Conservation (phyloP, 179 eudicot genomes). For the Heliamphora pulchella region DNA sequence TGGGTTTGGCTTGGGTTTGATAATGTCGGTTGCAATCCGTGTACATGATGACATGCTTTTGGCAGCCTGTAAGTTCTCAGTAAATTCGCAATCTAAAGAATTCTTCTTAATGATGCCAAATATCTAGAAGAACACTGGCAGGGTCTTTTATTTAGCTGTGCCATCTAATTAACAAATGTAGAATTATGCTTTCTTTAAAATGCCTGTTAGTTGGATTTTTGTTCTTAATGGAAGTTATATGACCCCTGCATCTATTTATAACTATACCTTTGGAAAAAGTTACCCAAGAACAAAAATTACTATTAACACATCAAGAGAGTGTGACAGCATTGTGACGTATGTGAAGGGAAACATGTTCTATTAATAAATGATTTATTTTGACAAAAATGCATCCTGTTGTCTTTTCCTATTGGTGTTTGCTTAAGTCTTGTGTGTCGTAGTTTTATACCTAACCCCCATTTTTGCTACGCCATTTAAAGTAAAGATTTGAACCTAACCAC, state of each 20-base stretch:
- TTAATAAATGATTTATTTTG: not conserved
- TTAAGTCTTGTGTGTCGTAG: too few species aligned
- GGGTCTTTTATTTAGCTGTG: not conserved
- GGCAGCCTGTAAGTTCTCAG: constrained; percentile 69
- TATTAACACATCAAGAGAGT: not conserved
- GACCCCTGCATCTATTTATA: too few species aligned
- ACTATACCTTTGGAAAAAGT: too few species aligned
- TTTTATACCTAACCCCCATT: too few species aligned
- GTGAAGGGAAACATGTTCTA: not conserved
- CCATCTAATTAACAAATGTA: not conserved
- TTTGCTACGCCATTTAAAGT: too few species aligned
- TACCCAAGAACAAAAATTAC: not conserved
- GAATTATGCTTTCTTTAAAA: not conserved
- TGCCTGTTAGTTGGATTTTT: too few species aligned
- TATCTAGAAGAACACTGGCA: not conserved
- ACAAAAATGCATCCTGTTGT: not conserved
- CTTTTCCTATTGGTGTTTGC: too few species aligned
- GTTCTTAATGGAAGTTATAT: too few species aligned
- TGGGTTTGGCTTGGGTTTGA: constrained; percentile 88
- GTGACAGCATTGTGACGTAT: not conserved
- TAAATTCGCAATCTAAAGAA: not conserved
- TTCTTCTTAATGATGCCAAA: not conserved
- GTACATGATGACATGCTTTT: constrained; percentile 90
- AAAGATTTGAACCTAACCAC: too few species aligned
- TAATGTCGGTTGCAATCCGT: constrained; percentile 88